Evolutionary conservation across 2,329 filamentous ascomycete genomes (phyloP), one percentile per base, ranked within the genome.

Genomic region (Paraphaeosphaeria minitans): DNA sequence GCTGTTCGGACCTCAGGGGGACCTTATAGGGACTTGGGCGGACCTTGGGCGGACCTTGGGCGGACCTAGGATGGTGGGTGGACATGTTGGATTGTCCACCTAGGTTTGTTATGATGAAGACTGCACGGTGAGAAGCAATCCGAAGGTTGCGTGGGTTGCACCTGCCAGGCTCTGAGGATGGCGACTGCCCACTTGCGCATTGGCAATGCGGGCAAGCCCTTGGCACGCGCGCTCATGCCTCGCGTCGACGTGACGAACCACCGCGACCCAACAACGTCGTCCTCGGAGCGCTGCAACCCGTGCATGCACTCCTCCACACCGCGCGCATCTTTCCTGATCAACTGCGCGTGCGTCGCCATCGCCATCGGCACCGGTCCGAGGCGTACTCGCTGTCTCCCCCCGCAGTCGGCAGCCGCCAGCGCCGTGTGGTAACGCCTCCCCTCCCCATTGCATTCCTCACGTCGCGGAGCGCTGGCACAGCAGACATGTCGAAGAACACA

Each of bases 401-500:
- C 19, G 51, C 19, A 3, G 29, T 37, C 39, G 14, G 53, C 21
- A 7, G n/a, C 13, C 46, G 33, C 13, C 51, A 4, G 47, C 55
- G 50, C 56, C 42, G 31, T 49, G 31, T 57, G 55, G 22, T 35
- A 22, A 21, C 51, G 24, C 22, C 41, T 31, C 52, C 39, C 22
- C 41, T 31, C 52, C 39, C 57, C 56, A 53, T 42, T 59, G 45
- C 61, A 61, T 56, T 48, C 55, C 53, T 52, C 39, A 52, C 57
- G 48, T 37, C 53, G 49, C 43, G 41, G 13, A 41, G 29, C 29
- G 35, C 39, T 42, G 50, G 52, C 52, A 47, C 57, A 48, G 39
- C 58, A 35, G 29, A 51, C 51, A 62, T 55, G 69, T 74, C 55
- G 16, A 60, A 60, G 43, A 60, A 60, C 58, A 60, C 58, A 16